Base-by-base conservation (phyloP, 139 green algal genomes). In the Diplosphaera chodatii region DNA sequence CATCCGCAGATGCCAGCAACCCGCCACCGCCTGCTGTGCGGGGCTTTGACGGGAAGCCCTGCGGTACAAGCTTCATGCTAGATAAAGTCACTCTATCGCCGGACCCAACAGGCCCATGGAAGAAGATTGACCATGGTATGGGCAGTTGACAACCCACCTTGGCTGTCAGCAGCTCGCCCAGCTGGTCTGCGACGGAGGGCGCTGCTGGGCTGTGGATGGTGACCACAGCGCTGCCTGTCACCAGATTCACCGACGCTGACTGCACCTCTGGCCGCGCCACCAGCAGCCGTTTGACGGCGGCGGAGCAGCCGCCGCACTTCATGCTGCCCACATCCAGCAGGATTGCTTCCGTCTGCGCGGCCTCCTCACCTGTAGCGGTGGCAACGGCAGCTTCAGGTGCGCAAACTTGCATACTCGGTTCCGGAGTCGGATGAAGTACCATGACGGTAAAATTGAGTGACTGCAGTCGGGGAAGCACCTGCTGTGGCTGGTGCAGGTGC, bases 221-320 rank as follows among this genome's bases (percentile, higher is more conserved):
- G n/a, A 93, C 73, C 40, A 85, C 88, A 18, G 88, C 88, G 30
- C 74, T 88, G 41, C 86, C 80, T 1, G 86, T 93, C 25, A 93
- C 56, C 69, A 93, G 82, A 78, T 93, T 93, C 40, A 93, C 88
- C 27, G 76, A 59, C 0, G 87, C 88, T 2, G 13, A 64, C 10
- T 72, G 27, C 28, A 93, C 83, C 21, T 55, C 63, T 1, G 78
- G 72, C 32, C 87, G 76, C 34, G 69, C 74, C 33, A 64, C 25
- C 63, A 93, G 79, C 2, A 91, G 85, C 31, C 82, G 80, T 74
- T 86, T 86, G n/a, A 93, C 88, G 0, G 85, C 74, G 1, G 82
- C 80, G 64, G 78, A 83, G 82, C 88, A 93, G 16, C 88, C 88
- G 2, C 85, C 88, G 74, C 88, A 93, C 73, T 86, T 91, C 88